Percentiles rank a stretch among this genome's conserved stretches.
Conservation (phyloP, 345 rosid species). For the Schrenkiella parvula region DNA sequence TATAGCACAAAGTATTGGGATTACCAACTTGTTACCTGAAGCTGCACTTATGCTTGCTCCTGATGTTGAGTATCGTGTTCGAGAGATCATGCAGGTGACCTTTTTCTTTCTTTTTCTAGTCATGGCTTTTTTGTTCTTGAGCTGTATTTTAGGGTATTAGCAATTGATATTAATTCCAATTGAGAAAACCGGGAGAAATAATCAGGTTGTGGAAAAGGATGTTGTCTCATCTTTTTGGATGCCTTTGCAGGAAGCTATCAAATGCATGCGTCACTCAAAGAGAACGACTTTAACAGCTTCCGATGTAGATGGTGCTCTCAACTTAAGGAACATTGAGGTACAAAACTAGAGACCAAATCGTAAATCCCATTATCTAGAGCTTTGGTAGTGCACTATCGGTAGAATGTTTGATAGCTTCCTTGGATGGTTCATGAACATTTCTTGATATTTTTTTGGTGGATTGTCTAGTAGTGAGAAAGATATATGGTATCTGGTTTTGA, state of each 20-base stretch:
- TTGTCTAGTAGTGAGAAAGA: background rate
- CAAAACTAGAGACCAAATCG: background rate
- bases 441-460: background rate
- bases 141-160: background rate
- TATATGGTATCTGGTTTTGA: slow-evolving; percentile 12
- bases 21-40: slow-evolving; percentile 59
- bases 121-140: slow-evolving; percentile 3
- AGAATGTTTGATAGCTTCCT: background rate
- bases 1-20: slow-evolving; percentile 82
- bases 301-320: slow-evolving; percentile 87
- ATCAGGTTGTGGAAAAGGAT: background rate
- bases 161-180: background rate
- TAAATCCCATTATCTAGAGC: background rate
- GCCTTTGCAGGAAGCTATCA: slow-evolving; percentile 69
- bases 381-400: background rate
- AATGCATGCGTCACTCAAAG: slow-evolving; percentile 95
- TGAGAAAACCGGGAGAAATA: background rate
- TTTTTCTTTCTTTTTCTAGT: background rate
- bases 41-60: slow-evolving; percentile 89
- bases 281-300: slow-evolving; percentile 65
- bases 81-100: slow-evolving; percentile 85
- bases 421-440: background rate
- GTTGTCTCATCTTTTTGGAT: slow-evolving; percentile 11
- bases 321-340: slow-evolving; percentile 86
- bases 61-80: slow-evolving; percentile 88